A percentile compares a stretch with the other conserved stretches of the same genome.
Conservation (phyloP, 2,329 filamentous ascomycete species). For the Aspergillus tamarii region DNA sequence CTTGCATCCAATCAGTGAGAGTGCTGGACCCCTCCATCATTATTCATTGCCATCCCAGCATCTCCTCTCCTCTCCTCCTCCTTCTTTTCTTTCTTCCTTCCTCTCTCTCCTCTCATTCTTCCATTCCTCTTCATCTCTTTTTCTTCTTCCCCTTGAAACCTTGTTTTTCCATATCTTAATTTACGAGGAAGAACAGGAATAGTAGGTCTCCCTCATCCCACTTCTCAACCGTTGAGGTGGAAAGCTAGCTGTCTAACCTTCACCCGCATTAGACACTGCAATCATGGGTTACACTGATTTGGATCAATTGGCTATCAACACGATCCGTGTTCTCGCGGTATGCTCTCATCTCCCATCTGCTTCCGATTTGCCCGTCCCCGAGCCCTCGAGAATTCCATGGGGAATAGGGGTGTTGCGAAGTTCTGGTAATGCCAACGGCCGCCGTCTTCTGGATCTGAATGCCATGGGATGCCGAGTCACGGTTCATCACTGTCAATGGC, state of each 20-base stretch:
- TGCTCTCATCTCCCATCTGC: slow-evolving; percentile 46
- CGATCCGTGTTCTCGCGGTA: slow-evolving; percentile 95
- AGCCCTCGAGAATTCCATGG: background rate
- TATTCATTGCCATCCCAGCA: slow-evolving; percentile 16
- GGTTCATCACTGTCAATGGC: background rate
- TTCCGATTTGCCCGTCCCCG: slow-evolving; percentile 11
- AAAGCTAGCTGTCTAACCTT: slow-evolving; percentile 20
- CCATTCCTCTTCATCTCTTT: slow-evolving; percentile 24
- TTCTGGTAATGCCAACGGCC: background rate
- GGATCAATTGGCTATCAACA: slow-evolving; percentile 94
- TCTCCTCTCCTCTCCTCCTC: slow-evolving; percentile 14
- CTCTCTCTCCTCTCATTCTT: slow-evolving; percentile 23
- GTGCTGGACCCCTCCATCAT: slow-evolving; percentile 20
- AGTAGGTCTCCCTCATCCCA: background rate
- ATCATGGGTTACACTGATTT: slow-evolving; percentile 86
- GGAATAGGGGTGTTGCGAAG: background rate
- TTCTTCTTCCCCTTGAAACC: slow-evolving; percentile 13
- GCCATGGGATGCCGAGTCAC: background rate
- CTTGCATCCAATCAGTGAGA: slow-evolving; percentile 17
- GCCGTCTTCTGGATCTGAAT: background rate
- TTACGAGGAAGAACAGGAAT: slow-evolving; percentile 3
- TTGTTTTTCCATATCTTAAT: slow-evolving; percentile 9
- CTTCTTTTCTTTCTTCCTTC: slow-evolving; percentile 17
- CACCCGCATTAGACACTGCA: slow-evolving; percentile 36
- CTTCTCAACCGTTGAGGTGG: slow-evolving; percentile 1